phyloP scores from a whole-genome alignment of 768 basidiomycete species.

The Phlegmacium glaucopus region DNA sequence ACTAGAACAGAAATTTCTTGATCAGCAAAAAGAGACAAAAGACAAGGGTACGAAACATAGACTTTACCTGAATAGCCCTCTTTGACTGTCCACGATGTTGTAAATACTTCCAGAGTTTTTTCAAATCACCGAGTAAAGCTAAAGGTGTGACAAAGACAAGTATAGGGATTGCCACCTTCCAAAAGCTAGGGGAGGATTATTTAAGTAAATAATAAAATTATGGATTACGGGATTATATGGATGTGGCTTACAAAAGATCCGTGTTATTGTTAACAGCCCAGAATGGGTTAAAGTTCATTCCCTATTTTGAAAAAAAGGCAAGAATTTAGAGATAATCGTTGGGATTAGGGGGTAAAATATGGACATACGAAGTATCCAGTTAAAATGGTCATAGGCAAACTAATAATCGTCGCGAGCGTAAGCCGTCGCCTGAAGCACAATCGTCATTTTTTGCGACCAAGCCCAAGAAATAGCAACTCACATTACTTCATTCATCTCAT shows the following conservation, averaged over 20 bases:
- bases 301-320: slow-evolving; percentile 33
- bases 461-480: slow-evolving; percentile 19
- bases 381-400: slow-evolving; percentile 64
- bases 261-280: slow-evolving; percentile 44
- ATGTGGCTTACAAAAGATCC: slow-evolving; percentile 42
- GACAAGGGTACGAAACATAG: too few relatives aligned
- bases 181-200: slow-evolving; percentile 44
- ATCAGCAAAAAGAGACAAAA: too few relatives aligned
- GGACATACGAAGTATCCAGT: slow-evolving; percentile 58
- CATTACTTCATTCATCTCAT: slow-evolving; percentile 78
- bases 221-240: neutral
- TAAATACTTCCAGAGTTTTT: slow-evolving; percentile 40
- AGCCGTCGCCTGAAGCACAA: slow-evolving; percentile 49
- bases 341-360: neutral
- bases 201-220: neutral
- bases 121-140: slow-evolving; percentile 51
- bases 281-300: slow-evolving; percentile 63
- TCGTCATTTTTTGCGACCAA: neutral
- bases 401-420: slow-evolving; percentile 68
- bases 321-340: neutral
- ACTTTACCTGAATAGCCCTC: slow-evolving; percentile 27
- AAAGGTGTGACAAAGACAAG: slow-evolving; percentile 50
- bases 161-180: slow-evolving; percentile 60
- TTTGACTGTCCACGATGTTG: slow-evolving; percentile 36
- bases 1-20: too few relatives aligned